Evolutionary conservation across 2,329 filamentous ascomycete species (phyloP).

Genomic region (Neofusicoccum kwambonambiense): DNA sequence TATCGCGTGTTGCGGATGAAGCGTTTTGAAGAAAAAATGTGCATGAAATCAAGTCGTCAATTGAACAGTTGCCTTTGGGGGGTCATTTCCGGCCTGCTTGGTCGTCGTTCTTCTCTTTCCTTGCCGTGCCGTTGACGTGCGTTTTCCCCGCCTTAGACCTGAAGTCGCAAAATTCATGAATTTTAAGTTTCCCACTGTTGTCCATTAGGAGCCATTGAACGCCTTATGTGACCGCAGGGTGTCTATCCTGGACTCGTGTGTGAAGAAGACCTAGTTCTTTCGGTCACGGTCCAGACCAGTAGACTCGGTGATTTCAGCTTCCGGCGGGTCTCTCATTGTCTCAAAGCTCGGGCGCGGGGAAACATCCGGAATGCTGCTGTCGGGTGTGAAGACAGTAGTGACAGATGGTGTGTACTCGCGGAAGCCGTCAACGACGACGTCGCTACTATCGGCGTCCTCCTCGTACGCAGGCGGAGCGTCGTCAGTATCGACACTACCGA

Average conservation of each 20-base stretch:
- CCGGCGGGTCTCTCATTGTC: slow-evolving; percentile 26
- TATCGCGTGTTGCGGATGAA: background rate
- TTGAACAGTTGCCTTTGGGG: background rate
- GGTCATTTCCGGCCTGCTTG: background rate
- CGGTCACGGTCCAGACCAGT: slow-evolving; percentile 2
- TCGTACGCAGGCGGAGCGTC: slow-evolving; percentile 43
- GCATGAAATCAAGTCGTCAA: slow-evolving; percentile 11
- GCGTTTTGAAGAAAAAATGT: background rate
- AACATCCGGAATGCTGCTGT: slow-evolving; percentile 39
- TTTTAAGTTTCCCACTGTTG: background rate
- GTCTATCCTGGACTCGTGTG: background rate
- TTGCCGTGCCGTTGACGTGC: background rate
- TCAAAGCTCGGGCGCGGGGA: slow-evolving; percentile 39
- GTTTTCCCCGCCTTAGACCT: background rate
- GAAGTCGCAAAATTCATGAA: background rate
- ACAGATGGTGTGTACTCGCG: slow-evolving; percentile 35
- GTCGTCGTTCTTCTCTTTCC: background rate
- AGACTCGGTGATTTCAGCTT: background rate
- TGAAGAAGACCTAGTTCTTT: slow-evolving; percentile 1
- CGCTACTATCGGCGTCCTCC: slow-evolving; percentile 38
- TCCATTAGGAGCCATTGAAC: background rate
- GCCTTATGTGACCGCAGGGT: background rate
- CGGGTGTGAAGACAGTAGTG: slow-evolving; percentile 35
- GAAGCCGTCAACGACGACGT: slow-evolving; percentile 45
- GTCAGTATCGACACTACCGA: slow-evolving; percentile 26